These are phyloP conservation scores for Agrostemma githago DNA, from an alignment of 148 eudicot genomes.

Conservation along the genomic window DNA sequence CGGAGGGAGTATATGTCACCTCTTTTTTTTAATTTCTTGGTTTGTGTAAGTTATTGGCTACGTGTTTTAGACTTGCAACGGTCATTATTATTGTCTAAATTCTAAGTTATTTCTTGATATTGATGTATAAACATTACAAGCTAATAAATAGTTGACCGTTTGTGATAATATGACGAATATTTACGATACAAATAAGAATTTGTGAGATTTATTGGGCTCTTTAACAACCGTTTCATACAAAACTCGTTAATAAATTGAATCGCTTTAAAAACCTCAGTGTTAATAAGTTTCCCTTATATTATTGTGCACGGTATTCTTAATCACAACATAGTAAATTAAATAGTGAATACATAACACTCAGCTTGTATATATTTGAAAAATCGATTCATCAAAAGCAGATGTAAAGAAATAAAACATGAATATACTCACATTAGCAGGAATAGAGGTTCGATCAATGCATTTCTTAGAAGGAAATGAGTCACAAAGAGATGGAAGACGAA, in stretches of 20 bases:
- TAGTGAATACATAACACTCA: too few relatives aligned
- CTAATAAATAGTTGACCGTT: too few relatives aligned
- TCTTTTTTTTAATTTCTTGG: constrained; percentile 8
- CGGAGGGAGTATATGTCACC: too few relatives aligned
- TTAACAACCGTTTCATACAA: neutral
- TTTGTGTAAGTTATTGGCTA: constrained; percentile 4
- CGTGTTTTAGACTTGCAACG: constrained; percentile 20
- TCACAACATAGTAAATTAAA: too few relatives aligned
- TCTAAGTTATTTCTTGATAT: constrained; percentile 12
- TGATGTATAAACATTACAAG: too few relatives aligned
- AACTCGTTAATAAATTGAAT: neutral
- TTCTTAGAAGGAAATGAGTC: constrained; percentile 40
- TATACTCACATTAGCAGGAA: constrained; percentile 35
- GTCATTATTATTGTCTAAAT: constrained; percentile 4
- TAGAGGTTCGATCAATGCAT: constrained; percentile 37
- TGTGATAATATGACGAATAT: too few relatives aligned
- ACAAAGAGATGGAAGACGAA: constrained; percentile 63
- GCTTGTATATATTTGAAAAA: neutral
- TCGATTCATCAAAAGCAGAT: neutral
- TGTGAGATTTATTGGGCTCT: too few relatives aligned
- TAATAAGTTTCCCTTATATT: too few relatives aligned
- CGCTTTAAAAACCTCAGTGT: neutral
- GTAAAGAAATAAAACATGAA: neutral
- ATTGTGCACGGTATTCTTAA: too few relatives aligned
- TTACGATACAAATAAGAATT: too few relatives aligned